These are phyloP conservation scores for Hypoxylon sp. DNA, from an alignment of 2,329 filamentous ascomycete genomes.

Conservation along the genomic window DNA sequence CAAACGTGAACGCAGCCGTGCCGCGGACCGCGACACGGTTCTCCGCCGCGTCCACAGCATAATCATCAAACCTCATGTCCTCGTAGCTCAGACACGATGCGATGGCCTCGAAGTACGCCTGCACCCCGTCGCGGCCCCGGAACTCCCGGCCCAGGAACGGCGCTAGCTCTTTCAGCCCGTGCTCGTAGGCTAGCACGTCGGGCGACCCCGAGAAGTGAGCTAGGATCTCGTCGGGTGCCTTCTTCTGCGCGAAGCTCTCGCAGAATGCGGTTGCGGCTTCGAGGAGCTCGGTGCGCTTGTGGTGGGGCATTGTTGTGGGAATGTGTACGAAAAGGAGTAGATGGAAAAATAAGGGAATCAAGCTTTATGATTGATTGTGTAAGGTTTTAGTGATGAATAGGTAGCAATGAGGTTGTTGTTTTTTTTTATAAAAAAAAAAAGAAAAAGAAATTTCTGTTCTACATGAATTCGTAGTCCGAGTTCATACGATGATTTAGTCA, in stretches of 20 bases:
- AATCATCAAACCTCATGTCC: slow-evolving; percentile 46
- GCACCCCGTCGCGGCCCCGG: slow-evolving; percentile 42
- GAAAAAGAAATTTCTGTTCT: too few species aligned
- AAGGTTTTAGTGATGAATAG: too few species aligned
- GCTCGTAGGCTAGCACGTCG: slow-evolving; percentile 45
- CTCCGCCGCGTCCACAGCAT: slow-evolving; percentile 40
- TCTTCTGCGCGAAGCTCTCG: slow-evolving; percentile 44
- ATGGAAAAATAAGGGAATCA: too few species aligned
- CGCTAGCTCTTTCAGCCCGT: slow-evolving; percentile 47
- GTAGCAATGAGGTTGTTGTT: too few species aligned
- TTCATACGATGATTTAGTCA: too few species aligned
- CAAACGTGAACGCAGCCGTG: slow-evolving; percentile 47
- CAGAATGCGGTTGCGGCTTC: slow-evolving; percentile 47
- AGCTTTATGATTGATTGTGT: too few species aligned
- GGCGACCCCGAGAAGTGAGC: slow-evolving; percentile 42
- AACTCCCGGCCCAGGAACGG: slow-evolving; percentile 49
- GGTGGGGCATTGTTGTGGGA: slow-evolving; percentile 30
- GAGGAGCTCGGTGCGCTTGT: slow-evolving; percentile 43
- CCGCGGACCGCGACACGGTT: slow-evolving; percentile 46
- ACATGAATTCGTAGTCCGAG: too few species aligned
- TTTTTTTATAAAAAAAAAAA: too few species aligned
- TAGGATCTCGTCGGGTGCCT: slow-evolving; percentile 40
- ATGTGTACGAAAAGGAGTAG: neutral
- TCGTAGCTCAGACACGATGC: slow-evolving; percentile 40
- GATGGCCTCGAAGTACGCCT: slow-evolving; percentile 44